Evolutionary conservation across 2,329 filamentous ascomycete genomes (phyloP), one percentile per base, ranked within the genome.

Genomic region (Sordariomycetes sp.): DNA sequence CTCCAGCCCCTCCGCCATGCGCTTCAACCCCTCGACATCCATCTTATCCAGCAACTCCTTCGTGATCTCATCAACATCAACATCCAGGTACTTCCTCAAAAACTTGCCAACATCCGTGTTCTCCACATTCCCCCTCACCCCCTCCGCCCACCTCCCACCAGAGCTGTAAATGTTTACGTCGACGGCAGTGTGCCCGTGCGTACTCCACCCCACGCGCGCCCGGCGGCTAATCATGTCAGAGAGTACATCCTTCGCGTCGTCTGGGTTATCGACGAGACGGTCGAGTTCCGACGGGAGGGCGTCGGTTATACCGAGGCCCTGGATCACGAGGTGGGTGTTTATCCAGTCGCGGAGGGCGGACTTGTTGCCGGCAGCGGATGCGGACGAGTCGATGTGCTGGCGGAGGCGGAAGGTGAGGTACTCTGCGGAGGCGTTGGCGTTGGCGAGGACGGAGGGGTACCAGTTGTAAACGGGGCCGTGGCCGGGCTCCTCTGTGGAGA

Each of bases 91-190:
- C 10, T 83, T 74, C 8, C 82, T 76, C 59, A 99, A 72, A 69
- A 96, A 99, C 52, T 80, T 75, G 36, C 94, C 94, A 1, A 99
- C 79, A 28, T 97, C 90, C 0, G 86, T 97, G 68, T 99, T 99
- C 75, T 99, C 94, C 57, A 95, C 85, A 68, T 97, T 97, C 8
- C 92, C 92, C 2, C 81, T 74, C 7, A 96, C 76, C 15, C 78
- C 75, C 51, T 80, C 77, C 0, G 85, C 81, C 42, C 80, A 77
- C 0, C 81, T 77, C 3, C 88, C 84, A 52, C 78, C 77, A 0
- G 87, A 91, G 56, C 88, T 86, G 72, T 97, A 99, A 62, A 99
- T 89, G 70, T 99, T 99, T 54, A 99, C 94, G 67, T 99, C 94
- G 8, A 94, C 90, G 55, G 86, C 94, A 22, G 86, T 87, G 72